Evolutionary conservation across 495 filamentous ascomycete species (phyloP).

Genomic region (Aeminium ludgeri): DNA sequence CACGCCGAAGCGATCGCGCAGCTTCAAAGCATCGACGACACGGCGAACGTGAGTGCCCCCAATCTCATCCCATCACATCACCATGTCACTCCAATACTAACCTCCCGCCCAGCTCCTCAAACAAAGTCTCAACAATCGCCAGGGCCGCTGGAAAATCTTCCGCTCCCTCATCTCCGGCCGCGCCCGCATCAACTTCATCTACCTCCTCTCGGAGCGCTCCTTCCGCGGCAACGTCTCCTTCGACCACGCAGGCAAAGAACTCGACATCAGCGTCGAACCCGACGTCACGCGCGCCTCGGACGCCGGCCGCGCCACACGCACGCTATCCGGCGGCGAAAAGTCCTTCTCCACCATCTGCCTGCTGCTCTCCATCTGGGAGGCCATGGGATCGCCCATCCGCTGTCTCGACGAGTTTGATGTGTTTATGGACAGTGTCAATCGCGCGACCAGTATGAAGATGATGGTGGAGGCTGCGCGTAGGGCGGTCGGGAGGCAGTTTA

Average conservation of each 20-base stretch:
- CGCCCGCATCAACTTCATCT: constrained; percentile 71
- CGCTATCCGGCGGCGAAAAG: constrained; percentile 88
- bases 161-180: constrained; percentile 65
- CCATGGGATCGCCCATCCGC: constrained; percentile 86
- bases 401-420: constrained; percentile 98
- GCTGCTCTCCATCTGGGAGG: constrained; percentile 85
- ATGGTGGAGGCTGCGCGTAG: constrained; percentile 78
- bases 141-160: constrained; percentile 64
- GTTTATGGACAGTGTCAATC: constrained; percentile 96
- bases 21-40: constrained; percentile 32
- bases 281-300: constrained; percentile 53
- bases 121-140: constrained; percentile 48
- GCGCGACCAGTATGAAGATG: constrained; percentile 85
- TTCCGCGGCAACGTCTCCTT: constrained; percentile 70
- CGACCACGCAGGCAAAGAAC: constrained; percentile 51
- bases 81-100: no score
- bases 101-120: constrained; percentile 29
- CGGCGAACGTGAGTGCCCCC: constrained; percentile 32
- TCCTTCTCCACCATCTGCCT: constrained; percentile 95
- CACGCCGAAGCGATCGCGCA: constrained; percentile 31
- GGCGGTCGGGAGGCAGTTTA: constrained; percentile 79
- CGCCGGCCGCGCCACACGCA: constrained; percentile 66
- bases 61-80: no score
- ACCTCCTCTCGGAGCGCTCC: constrained; percentile 69
- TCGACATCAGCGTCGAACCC: constrained; percentile 67